phyloP scores from a whole-genome alignment of 345 rosid species.

The Trapa bicornis region DNA sequence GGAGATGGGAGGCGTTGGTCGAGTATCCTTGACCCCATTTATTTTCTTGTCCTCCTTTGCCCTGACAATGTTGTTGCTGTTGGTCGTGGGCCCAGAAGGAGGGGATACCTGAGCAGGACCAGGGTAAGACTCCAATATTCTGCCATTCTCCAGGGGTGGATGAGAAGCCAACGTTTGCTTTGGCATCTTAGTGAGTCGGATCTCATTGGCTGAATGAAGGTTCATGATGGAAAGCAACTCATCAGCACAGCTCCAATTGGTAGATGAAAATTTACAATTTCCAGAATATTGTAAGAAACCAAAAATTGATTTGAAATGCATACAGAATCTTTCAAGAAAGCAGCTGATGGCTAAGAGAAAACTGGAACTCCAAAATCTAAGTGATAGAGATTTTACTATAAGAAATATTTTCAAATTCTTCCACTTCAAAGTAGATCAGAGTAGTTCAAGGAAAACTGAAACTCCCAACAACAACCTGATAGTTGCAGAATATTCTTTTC shows the following conservation, averaged over 20 bases:
- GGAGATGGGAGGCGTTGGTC: slow-evolving; percentile 14
- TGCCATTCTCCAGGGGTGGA: slow-evolving; percentile 31
- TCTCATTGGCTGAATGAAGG: slow-evolving; percentile 33
- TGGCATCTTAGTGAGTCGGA: slow-evolving; percentile 34
- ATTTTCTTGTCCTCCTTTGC: slow-evolving; percentile 23
- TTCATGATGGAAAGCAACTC: neutral
- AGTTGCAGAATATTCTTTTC: neutral
- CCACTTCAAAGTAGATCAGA: neutral
- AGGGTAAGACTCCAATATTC: slow-evolving; percentile 20
- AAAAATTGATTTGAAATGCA: neutral
- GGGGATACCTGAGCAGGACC: slow-evolving; percentile 12
- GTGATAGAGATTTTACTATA: neutral
- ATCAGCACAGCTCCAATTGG: neutral
- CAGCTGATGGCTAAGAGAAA: neutral
- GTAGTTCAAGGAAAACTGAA: neutral
- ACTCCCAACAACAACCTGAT: neutral
- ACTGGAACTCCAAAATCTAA: neutral
- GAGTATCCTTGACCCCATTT: slow-evolving; percentile 33
- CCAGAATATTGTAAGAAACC: neutral
- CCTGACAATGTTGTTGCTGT: slow-evolving; percentile 15
- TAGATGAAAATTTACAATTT: neutral
- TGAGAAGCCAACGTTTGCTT: slow-evolving; percentile 18
- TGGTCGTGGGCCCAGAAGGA: slow-evolving; percentile 16
- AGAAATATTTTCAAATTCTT: neutral
- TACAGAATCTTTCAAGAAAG: neutral